Evolutionary conservation across 1,284 basidiomycete species (phyloP).

Genomic region (Leucoagaricus sp.): DNA sequence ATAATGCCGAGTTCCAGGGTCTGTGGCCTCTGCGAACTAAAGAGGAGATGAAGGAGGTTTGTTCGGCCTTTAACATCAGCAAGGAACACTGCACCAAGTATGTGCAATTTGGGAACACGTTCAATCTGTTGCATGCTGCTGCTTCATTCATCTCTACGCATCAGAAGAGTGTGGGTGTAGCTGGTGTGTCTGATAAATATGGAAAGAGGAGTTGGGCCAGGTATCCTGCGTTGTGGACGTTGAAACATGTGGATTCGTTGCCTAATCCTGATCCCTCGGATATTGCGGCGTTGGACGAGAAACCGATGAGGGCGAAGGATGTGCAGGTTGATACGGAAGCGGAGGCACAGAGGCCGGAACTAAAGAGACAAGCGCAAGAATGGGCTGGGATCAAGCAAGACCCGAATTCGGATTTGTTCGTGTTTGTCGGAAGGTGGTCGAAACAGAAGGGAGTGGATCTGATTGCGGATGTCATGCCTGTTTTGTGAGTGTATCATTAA

Average conservation of each 20-base stretch:
- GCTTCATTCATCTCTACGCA: constrained; percentile 90
- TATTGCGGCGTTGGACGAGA: constrained; percentile 88
- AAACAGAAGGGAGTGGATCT: constrained; percentile 96
- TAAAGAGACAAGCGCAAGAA: constrained; percentile 89
- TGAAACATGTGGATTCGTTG: constrained; percentile 92
- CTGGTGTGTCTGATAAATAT: constrained; percentile 95
- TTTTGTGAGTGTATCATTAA: constrained; percentile 57
- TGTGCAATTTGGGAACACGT: constrained; percentile 95
- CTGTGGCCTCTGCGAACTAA: constrained; percentile 93
- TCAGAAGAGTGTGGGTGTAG: constrained; percentile 90
- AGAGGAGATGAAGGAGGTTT: constrained; percentile 97
- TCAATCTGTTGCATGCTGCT: constrained; percentile 90
- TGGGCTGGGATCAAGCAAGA: constrained; percentile 93
- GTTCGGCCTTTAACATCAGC: constrained; percentile 94
- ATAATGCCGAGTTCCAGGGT: constrained; percentile 96
- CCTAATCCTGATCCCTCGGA: constrained; percentile 93
- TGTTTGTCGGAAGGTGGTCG: constrained; percentile 95
- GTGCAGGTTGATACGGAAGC: constrained; percentile 80
- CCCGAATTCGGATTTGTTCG: constrained; percentile 85
- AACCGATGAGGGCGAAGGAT: constrained; percentile 68
- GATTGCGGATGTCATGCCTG: constrained; percentile 92
- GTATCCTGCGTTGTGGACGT: constrained; percentile 92
- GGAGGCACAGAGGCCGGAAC: constrained; percentile 84
- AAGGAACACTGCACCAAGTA: constrained; percentile 95
- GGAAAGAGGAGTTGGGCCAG: constrained; percentile 94